Evolutionary conservation across 768 basidiomycete species (phyloP), one percentile per base, ranked within the genome.

Genomic region (Amanita molliuscula): DNA sequence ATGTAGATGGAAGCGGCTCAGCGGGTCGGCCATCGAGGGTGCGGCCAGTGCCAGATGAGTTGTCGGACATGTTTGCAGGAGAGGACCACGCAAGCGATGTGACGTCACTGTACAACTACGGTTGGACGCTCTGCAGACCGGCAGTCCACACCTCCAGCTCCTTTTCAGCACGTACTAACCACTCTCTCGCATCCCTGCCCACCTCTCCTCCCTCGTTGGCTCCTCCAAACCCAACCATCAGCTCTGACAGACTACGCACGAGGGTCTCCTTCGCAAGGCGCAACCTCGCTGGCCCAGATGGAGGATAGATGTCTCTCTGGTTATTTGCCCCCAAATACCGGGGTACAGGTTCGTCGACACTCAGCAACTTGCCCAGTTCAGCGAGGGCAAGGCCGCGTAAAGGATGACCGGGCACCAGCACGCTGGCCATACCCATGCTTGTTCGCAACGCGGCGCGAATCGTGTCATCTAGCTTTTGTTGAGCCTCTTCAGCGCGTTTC

Each of bases 291-390:
- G 78, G 72, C 0, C 85, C 87, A 3, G 77, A 81, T 0, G 87
- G 88, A 3, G 84, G 87, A 60, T 81, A 88, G 0, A 60, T 34
- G 13, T 56, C 50, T 10, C 57, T 54, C 38, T 38, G 48, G 11
- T 45, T 40, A 16, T 40, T 44, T 38, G 16, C 42, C 40, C 8
- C 16, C 11, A 56, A 53, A 29, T 57, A 52, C 1, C 61, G 62
- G 3, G 79, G 76, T 3, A 65, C 62, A 0, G 81, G 82, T 59
- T 90, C 88, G 56, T 91, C 87, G 0, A 91, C 84, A 0, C 79
- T 78, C 5, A 93, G 71, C 6, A 92, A 66, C 65, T 91, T 93
- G 0, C 87, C 90, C 5, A 89, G 70, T 61, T 94, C 91, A 2
- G 83, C 81, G 6, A 84, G 67, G 3, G 85, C 80, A 20, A 94